Conservation (phyloP, 2,329 filamentous ascomycete species). For the Raffaelea albimanens region DNA sequence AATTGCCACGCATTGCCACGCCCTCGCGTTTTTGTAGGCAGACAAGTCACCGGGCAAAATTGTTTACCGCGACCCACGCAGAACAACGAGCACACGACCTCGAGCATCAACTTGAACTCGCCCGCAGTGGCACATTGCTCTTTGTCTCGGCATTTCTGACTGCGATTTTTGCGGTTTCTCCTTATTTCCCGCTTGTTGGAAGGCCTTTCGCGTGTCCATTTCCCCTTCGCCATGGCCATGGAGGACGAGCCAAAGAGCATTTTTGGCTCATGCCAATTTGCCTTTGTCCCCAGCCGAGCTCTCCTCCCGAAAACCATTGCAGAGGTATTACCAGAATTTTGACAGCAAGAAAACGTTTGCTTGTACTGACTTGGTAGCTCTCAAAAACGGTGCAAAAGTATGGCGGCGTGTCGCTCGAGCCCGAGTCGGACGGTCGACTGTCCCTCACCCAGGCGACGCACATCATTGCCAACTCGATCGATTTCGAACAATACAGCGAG, state of each 20-base stretch:
- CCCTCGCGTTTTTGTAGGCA: neutral
- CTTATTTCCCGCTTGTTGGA: too few species aligned
- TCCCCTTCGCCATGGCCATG: too few species aligned
- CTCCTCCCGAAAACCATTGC: slow-evolving; percentile 30
- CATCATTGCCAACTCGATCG: slow-evolving; percentile 63
- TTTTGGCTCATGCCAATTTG: slow-evolving; percentile 33
- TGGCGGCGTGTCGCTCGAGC: slow-evolving; percentile 40
- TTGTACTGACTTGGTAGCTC: slow-evolving; percentile 25
- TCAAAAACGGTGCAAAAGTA: slow-evolving; percentile 34
- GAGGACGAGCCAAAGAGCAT: slow-evolving; percentile 9
- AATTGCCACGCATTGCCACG: neutral
- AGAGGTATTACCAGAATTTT: too few species aligned
- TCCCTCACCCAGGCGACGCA: slow-evolving; percentile 41
- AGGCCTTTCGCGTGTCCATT: too few species aligned
- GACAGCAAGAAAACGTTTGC: too few species aligned
- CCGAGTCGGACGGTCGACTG: slow-evolving; percentile 37
- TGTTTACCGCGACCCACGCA: too few species aligned
- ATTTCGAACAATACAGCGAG: slow-evolving; percentile 79
- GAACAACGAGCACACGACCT: too few species aligned
- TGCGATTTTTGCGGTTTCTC: too few species aligned
- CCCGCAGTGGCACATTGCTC: too few species aligned
- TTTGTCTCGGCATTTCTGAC: too few species aligned
- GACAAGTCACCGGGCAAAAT: too few species aligned
- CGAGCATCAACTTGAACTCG: too few species aligned
- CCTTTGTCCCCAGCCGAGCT: slow-evolving; percentile 33